phyloP scores from a whole-genome alignment of 139 green algal species.

The Klebsormidium nitens region DNA sequence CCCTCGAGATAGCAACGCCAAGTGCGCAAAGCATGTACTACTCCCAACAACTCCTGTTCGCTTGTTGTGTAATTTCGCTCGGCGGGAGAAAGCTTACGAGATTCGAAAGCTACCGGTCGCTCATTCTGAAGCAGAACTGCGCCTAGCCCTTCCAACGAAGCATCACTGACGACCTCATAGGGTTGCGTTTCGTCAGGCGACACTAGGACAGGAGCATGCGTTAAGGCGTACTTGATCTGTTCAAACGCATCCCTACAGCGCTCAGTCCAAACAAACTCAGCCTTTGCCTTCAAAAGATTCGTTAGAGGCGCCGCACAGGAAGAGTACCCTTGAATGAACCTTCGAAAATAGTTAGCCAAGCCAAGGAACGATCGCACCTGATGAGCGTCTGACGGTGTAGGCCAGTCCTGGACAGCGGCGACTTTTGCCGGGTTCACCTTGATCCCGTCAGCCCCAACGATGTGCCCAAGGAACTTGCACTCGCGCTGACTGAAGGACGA shows the following conservation, averaged over 20 bases:
- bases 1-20: slow-evolving; percentile 24
- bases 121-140: slow-evolving; percentile 39
- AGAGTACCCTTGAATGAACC: slow-evolving; percentile 41
- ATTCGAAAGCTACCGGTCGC: slow-evolving; percentile 30
- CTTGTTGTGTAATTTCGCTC: slow-evolving; percentile 29
- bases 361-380: slow-evolving; percentile 14
- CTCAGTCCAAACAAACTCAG: not conserved
- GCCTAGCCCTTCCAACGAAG: slow-evolving; percentile 18
- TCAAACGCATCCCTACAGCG: slow-evolving; percentile 6
- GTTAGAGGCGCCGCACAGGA: slow-evolving; percentile 31
- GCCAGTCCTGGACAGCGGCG: not conserved
- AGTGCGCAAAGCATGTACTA: slow-evolving; percentile 27
- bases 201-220: slow-evolving; percentile 24
- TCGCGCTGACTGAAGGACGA: slow-evolving; percentile 35
- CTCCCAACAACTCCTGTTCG: slow-evolving; percentile 38
- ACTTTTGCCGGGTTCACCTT: slow-evolving; percentile 29
- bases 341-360: slow-evolving; percentile 46
- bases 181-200: slow-evolving; percentile 17
- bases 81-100: slow-evolving; percentile 13
- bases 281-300: slow-evolving; percentile 1
- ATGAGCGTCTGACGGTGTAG: not conserved
- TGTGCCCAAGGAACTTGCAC: slow-evolving; percentile 44
- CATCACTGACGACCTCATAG: slow-evolving; percentile 35
- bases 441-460: slow-evolving; percentile 36
- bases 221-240: slow-evolving; percentile 1